phyloP scores from a whole-genome alignment of 768 basidiomycete genomes.

The Lactifluus piperatus region DNA sequence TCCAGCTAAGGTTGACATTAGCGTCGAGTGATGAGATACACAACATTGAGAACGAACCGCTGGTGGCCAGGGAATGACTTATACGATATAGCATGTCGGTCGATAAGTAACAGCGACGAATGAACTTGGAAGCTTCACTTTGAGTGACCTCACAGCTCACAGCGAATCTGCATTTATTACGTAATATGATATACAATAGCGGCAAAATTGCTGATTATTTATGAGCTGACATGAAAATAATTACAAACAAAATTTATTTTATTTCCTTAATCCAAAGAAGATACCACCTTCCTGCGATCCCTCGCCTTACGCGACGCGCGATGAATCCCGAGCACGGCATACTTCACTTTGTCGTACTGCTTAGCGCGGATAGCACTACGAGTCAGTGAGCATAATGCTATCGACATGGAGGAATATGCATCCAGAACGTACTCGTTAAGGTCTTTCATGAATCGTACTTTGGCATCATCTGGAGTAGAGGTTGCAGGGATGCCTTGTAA shows the following conservation, averaged over 20 bases:
- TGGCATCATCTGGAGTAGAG: conserved; percentile 53
- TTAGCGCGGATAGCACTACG: conserved; percentile 53
- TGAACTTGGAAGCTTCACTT: not conserved
- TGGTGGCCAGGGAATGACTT: conserved; percentile 45
- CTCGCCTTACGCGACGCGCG: conserved; percentile 67
- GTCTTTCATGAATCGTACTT: conserved; percentile 63
- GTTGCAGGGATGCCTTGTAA: conserved; percentile 61
- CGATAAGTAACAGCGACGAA: not conserved
- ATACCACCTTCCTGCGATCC: conserved; percentile 44
- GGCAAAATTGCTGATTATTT: not conserved
- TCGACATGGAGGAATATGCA: not conserved
- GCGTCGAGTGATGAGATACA: not conserved
- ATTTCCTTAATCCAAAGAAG: conserved; percentile 29
- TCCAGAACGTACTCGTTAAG: conserved; percentile 54
- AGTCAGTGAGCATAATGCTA: conserved; percentile 15
- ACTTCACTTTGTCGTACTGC: conserved; percentile 77
- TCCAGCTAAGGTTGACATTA: conserved; percentile 37
- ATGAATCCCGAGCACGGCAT: conserved; percentile 61
- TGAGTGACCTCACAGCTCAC: not conserved
- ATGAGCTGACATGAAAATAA: conserved; percentile 4
- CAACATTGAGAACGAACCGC: conserved; percentile 33
- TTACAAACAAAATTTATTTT: conserved; percentile 18
- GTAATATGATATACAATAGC: conserved; percentile 1
- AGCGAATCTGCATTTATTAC: not conserved
- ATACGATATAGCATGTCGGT: conserved; percentile 50